Conservation (phyloP, 1,139 yeast species). For the Debaryomycetaceae sp. region DNA sequence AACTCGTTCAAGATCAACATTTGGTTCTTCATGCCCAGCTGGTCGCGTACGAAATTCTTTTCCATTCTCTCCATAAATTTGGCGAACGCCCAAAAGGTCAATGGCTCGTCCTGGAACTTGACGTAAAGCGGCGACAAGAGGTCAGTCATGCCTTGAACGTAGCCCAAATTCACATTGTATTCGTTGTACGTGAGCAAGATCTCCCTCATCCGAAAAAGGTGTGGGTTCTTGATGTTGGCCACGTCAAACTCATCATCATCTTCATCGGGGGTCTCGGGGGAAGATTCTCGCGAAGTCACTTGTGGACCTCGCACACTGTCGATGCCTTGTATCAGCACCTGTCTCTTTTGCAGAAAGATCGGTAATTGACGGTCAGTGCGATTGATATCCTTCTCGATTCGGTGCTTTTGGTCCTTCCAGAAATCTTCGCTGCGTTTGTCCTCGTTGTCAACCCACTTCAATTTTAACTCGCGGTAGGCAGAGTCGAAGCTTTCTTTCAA, state of each 20-base stretch:
- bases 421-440: conserved; percentile 58
- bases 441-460: conserved; percentile 62
- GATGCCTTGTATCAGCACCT: conserved; percentile 13
- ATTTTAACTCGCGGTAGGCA: conserved; percentile 63
- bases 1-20: conserved; percentile 78
- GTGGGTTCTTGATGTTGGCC: conserved; percentile 57
- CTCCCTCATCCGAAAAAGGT: conserved; percentile 68
- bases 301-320: conserved; percentile 19
- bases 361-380: conserved; percentile 81
- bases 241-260: conserved; percentile 45
- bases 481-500: conserved; percentile 53
- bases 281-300: conserved; percentile 15
- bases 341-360: conserved; percentile 51
- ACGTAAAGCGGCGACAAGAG: conserved; percentile 82
- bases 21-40: conserved; percentile 88
- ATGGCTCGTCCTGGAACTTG: conserved; percentile 68
- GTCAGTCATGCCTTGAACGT: conserved; percentile 98
- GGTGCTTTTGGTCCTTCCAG: conserved; percentile 82
- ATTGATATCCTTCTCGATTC: conserved; percentile 91
- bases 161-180: conserved; percentile 78
- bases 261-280: conserved; percentile 46
- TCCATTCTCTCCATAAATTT: conserved; percentile 95
- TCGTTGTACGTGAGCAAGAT: conserved; percentile 84
- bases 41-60: conserved; percentile 85
- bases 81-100: conserved; percentile 85